phyloP scores from a whole-genome alignment of 2,329 filamentous ascomycete species.

The Nothophoma quercina region DNA sequence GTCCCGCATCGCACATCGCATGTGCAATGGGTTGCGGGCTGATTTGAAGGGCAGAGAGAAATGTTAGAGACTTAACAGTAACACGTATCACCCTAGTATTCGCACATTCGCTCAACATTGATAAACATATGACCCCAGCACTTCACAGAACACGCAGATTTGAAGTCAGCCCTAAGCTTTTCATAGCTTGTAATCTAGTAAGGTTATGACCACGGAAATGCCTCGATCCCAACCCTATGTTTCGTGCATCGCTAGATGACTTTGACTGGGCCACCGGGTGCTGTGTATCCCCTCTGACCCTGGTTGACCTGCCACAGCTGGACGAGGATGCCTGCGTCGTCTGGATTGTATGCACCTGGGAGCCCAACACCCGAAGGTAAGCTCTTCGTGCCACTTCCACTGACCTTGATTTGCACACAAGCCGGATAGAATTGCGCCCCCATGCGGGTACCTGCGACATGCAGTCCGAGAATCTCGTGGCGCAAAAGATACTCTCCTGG shows the following conservation, averaged over 20 bases:
- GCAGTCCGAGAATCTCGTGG: constrained; percentile 30
- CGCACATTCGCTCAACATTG: too few species aligned
- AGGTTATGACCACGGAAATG: too few species aligned
- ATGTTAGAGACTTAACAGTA: too few species aligned
- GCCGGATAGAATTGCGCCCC: constrained; percentile 30
- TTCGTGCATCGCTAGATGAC: constrained; percentile 8
- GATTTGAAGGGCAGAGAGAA: too few species aligned
- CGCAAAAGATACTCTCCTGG: constrained; percentile 39
- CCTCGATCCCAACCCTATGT: too few species aligned
- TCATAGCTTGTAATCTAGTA: too few species aligned
- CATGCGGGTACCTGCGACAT: constrained; percentile 26
- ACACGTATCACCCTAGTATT: too few species aligned
- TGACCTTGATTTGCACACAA: constrained; percentile 27
- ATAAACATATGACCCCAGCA: too few species aligned
- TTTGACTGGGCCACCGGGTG: constrained; percentile 28
- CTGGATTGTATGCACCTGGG: constrained; percentile 31
- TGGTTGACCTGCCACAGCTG: constrained; percentile 26
- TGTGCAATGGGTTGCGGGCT: too few species aligned
- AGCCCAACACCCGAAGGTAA: constrained; percentile 28
- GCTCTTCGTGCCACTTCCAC: constrained; percentile 10
- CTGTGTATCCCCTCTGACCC: constrained; percentile 23
- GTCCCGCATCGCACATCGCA: too few species aligned
- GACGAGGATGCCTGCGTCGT: constrained; percentile 29
- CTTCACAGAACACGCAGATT: too few species aligned
- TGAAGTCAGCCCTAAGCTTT: too few species aligned